These are phyloP conservation scores for Debaryomyces coudertii DNA, from an alignment of 1,139 yeast genomes.

Conservation along the genomic window DNA sequence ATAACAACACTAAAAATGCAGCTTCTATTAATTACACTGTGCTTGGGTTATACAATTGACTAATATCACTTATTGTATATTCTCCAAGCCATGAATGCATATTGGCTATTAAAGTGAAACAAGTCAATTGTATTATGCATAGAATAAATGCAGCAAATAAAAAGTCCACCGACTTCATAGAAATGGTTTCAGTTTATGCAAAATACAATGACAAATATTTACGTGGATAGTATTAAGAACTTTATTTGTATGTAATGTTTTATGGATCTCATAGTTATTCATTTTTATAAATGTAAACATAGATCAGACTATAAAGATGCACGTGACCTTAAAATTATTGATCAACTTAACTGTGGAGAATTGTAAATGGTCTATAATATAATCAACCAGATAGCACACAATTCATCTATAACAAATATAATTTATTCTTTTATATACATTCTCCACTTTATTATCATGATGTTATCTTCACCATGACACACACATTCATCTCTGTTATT, in stretches of 20 bases:
- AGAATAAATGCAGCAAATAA: not conserved
- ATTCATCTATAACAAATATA: too few species aligned
- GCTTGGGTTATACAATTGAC: not conserved
- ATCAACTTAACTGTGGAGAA: too few species aligned
- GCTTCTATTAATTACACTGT: not conserved
- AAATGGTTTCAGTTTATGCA: not conserved
- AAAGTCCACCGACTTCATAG: slow-evolving; percentile 3
- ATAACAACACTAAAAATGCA: not conserved
- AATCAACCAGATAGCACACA: too few species aligned
- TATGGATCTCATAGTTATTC: not conserved
- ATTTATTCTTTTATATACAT: too few species aligned
- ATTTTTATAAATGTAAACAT: not conserved
- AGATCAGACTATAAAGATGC: not conserved
- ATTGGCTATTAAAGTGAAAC: not conserved
- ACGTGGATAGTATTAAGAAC: not conserved
- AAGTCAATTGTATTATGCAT: slow-evolving; percentile 1
- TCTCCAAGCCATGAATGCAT: slow-evolving; percentile 3
- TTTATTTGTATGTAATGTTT: not conserved
- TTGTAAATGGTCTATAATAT: too few species aligned
- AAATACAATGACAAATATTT: not conserved
- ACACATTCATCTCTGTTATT: too few species aligned
- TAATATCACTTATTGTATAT: not conserved
- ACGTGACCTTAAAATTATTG: too few species aligned
- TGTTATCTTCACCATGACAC: too few species aligned
- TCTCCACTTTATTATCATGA: too few species aligned